Evolutionary conservation across 495 filamentous ascomycete species (phyloP).

Genomic region (Chaetomium cochliodes): DNA sequence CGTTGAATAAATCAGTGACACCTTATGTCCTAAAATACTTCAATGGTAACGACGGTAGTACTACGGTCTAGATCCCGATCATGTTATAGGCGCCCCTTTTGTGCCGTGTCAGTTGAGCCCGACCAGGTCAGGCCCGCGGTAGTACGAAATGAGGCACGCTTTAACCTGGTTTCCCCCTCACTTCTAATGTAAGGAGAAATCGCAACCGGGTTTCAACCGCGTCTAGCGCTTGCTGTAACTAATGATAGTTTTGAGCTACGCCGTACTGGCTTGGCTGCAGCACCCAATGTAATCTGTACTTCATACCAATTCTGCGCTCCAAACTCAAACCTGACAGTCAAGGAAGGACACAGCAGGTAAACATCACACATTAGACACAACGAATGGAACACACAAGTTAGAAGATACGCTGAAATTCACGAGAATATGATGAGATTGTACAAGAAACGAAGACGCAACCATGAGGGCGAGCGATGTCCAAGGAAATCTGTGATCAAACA

Average conservation of each 20-base stretch:
- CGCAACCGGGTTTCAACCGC: neutral
- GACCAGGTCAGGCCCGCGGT: neutral
- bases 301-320: no score
- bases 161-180: neutral
- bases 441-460: constrained; percentile 11
- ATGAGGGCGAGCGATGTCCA: neutral
- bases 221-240: neutral
- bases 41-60: no score
- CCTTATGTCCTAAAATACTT: no score
- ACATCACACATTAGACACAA: no score
- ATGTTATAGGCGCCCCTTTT: neutral
- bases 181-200: neutral
- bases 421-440: neutral
- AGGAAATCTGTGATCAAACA: neutral
- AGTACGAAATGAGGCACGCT: no score
- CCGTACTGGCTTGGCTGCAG: no score
- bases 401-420: neutral
- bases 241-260: no score
- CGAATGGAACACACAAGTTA: neutral
- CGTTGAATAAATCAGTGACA: neutral
- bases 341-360: neutral
- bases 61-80: no score
- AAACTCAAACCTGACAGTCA: neutral
- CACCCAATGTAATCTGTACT: no score
- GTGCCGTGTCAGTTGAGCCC: neutral